Evolutionary conservation across 768 basidiomycete genomes (phyloP), one percentile per base, ranked within the genome.

Genomic region (Boletales sp.): DNA sequence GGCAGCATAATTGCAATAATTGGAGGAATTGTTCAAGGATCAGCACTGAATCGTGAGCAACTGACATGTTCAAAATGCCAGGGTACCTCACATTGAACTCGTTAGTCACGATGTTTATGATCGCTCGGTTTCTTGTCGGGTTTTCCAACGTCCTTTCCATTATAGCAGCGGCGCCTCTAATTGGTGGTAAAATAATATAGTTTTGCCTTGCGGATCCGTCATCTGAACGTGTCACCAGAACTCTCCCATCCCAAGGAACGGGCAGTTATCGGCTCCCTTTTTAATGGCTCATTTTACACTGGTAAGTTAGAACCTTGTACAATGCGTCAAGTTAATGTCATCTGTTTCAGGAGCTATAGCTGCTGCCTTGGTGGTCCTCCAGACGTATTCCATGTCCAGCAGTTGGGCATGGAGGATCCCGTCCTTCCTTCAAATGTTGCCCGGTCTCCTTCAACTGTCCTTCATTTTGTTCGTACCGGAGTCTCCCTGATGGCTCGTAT

Each of bases 361-460:
- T 30, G 81, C 82, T 5, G 80, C 82, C 12, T 78, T 74, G 4
- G 52, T 54, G 14, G 86, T 83, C 0, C 77, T 86, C 28, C 80
- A 79, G 10, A 86, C 86, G 0, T 87, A 85, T 70, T 53, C 69
- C 9, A 82, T 86, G 73, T 40, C 57, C 0, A 76, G 57, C 41
- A 75, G 79, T 58, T 83, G 82, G 82, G 81, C 78, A 13, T 86
- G 84, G 84, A 74, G 84, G n/a, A 82, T 85, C 19, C 84, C 83
- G 0, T 63, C 57, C 0, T 79, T 82, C n/a, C 72, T 84, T 8
- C 84, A 86, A 61, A 56, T 78, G 31, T 59, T 74, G 1, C 84
- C 84, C 2, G 77, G 76, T 50, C 31, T 72, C 11, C 64, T 84
- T 25, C 83, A 85, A 54, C 58, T 84, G 35, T 51, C 55, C 30